Evolutionary conservation across 2,329 filamentous ascomycete species (phyloP).

Genomic region (Cordyceps militaris): DNA sequence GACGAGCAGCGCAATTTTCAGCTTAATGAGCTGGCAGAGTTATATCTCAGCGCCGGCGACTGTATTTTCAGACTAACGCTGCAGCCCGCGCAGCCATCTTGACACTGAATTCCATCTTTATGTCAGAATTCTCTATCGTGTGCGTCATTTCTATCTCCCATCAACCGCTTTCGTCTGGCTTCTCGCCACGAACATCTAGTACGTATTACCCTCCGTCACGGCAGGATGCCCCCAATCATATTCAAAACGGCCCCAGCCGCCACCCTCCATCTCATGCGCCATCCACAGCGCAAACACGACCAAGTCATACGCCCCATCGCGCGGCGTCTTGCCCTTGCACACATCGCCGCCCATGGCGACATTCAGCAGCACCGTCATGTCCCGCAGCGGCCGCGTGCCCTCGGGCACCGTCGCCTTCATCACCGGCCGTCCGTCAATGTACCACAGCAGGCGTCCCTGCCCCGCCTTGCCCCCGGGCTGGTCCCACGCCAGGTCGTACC

Average conservation of each 20-base stretch:
- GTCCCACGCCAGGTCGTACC: constrained; percentile 52
- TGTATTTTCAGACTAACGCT: constrained; percentile 2
- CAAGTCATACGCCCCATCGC: constrained; percentile 49
- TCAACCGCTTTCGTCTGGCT: neutral
- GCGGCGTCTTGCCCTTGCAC: constrained; percentile 43
- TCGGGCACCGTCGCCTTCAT: constrained; percentile 49
- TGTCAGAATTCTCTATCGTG: neutral
- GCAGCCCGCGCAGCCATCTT: neutral
- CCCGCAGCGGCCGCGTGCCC: constrained; percentile 47
- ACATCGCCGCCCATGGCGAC: constrained; percentile 58
- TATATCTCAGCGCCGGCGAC: neutral
- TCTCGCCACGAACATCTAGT: constrained; percentile 17
- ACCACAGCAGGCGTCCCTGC: constrained; percentile 48
- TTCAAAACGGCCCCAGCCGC: constrained; percentile 49
- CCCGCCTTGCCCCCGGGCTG: constrained; percentile 35
- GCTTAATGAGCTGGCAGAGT: neutral
- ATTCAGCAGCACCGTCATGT: constrained; percentile 51
- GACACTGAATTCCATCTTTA: neutral
- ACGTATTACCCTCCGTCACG: constrained; percentile 26
- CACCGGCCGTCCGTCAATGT: constrained; percentile 48
- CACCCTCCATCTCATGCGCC: constrained; percentile 41
- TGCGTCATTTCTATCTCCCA: neutral
- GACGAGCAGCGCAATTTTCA: neutral
- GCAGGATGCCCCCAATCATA: constrained; percentile 36
- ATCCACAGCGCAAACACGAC: constrained; percentile 46